phyloP scores from a whole-genome alignment of 768 basidiomycete genomes.

The Cystofilobasidium bisporidii region DNA sequence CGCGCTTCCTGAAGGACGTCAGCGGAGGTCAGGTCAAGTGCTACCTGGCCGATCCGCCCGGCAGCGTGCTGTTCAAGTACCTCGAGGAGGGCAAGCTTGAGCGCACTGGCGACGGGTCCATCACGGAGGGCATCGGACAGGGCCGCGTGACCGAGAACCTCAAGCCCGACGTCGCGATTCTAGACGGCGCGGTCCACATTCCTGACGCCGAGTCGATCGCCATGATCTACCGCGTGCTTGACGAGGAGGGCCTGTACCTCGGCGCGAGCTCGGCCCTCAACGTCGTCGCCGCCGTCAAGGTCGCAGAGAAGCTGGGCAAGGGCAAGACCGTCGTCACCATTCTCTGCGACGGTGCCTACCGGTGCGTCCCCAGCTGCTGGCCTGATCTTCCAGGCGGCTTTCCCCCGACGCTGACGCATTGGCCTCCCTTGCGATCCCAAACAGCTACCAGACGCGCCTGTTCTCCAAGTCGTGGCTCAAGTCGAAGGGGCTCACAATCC shows the following conservation, averaged over 20 bases:
- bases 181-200: constrained; percentile 76
- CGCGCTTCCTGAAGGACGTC: constrained; percentile 73
- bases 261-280: constrained; percentile 92
- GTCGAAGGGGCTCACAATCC: constrained; percentile 72
- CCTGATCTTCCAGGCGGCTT: background rate
- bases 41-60: constrained; percentile 95
- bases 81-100: constrained; percentile 65
- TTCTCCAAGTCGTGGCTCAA: constrained; percentile 90
- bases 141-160: constrained; percentile 90
- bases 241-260: constrained; percentile 85
- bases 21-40: constrained; percentile 67
- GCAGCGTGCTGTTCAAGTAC: constrained; percentile 79
- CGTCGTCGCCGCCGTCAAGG: constrained; percentile 82
- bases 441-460: constrained; percentile 72
- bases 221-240: constrained; percentile 87
- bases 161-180: constrained; percentile 61
- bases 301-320: constrained; percentile 73
- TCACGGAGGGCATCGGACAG: constrained; percentile 69
- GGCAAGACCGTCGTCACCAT: constrained; percentile 88
- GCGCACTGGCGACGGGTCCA: constrained; percentile 50
- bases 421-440: background rate
- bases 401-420: background rate
- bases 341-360: constrained; percentile 89
- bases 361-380: constrained; percentile 43
- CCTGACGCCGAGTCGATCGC: constrained; percentile 79